phyloP scores from a whole-genome alignment of 148 eudicot genomes.

The Selenicereus undatus region DNA sequence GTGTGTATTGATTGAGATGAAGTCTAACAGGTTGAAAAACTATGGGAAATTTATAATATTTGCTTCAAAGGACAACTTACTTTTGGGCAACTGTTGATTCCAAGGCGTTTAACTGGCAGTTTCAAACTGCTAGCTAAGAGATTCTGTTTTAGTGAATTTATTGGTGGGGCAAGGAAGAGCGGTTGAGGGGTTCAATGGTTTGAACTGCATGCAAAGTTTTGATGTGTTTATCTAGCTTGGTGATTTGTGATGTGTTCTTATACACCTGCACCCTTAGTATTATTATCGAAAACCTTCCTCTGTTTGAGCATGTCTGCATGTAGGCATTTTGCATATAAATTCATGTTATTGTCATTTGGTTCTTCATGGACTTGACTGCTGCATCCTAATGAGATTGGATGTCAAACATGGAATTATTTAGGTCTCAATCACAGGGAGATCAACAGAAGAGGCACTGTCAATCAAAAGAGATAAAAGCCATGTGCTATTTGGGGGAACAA shows the following conservation, averaged over 20 bases:
- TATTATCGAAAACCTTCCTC: background rate
- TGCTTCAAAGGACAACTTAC: no score
- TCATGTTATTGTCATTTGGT: background rate
- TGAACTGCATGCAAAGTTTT: background rate
- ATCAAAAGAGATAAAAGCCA: conserved; percentile 74
- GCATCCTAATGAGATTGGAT: background rate
- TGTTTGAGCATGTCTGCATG: background rate
- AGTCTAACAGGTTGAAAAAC: no score
- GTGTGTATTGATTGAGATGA: no score
- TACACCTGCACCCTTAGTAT: background rate
- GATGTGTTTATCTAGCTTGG: background rate
- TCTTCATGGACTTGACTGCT: background rate
- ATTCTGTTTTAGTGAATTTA: background rate
- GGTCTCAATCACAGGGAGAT: conserved; percentile 71
- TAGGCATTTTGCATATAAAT: background rate
- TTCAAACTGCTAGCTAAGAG: no score
- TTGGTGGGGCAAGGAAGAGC: background rate
- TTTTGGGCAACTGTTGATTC: no score
- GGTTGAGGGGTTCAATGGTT: background rate
- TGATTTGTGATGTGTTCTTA: background rate
- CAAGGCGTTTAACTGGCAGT: no score
- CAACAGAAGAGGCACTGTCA: conserved; percentile 62
- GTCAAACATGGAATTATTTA: conserved; percentile 29
- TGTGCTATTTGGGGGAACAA: conserved; percentile 96
- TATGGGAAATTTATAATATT: no score